Evolutionary conservation across 805 yeast genomes (phyloP), one percentile per base, ranked within the genome.

Genomic region (Candida incommunis): DNA sequence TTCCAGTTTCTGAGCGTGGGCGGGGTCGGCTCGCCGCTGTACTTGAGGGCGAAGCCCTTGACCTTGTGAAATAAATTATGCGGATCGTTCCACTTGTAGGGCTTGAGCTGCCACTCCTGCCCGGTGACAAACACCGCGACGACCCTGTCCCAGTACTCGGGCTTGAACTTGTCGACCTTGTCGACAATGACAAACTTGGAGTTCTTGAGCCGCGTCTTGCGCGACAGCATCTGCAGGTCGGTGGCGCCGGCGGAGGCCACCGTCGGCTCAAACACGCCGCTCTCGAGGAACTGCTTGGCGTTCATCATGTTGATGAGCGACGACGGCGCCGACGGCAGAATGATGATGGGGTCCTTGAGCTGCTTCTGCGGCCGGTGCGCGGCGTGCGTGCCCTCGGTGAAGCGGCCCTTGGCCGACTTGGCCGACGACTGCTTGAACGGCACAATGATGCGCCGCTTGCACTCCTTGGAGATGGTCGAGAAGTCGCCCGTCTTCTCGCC

Each of bases 101-200:
- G 76, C 57, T 83, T 76, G 65, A 92, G 85, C 65, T 92, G 99
- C 99, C 99, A 92, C 45, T 80, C 71, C 66, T 92, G 98, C 11
- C 99, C 99, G 9, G 96, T 90, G 16, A 96, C 90, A 66, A 92
- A 81, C 31, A 92, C 83, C 0, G 95, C 96, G 42, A 90, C 84
- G 1, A 92, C 96, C 48, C 98, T 74, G 58, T 86, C 94, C 99
- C 99, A 92, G 64, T 92, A 86, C 61, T 92, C 97, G 2, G 95
- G 94, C 60, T 88, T 90, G 64, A 82, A 82, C 64, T 79, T 74
- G 45, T 87, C 94, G 3, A 87, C 86, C 46, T 84, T 82, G 59
- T 85, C 94, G 25, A 88, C 96, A 45, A 92, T 82, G 53, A 87
- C 70, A 55, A 84, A 81, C 41, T 76, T 73, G 43, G 79, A 68